phyloP scores from a whole-genome alignment of 257 asterid genomes.

The Przewalskia tangutica region DNA sequence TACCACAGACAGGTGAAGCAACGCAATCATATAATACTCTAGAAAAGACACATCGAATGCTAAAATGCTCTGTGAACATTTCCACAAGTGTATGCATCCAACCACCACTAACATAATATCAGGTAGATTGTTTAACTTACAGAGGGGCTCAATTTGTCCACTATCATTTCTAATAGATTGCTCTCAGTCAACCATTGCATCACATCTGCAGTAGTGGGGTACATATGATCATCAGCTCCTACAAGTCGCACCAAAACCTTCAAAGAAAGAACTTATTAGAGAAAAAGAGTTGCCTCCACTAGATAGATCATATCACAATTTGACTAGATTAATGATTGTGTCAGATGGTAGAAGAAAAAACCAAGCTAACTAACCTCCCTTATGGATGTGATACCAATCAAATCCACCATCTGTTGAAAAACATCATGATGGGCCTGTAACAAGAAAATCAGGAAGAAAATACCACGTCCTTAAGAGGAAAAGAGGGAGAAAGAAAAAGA shows the following conservation, averaged over 20 bases:
- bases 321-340: not conserved
- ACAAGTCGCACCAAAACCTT: conserved; percentile 96
- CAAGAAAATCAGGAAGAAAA: not conserved
- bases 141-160: conserved; percentile 64
- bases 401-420: conserved; percentile 80
- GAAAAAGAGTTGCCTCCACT: not conserved
- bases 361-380: conserved; percentile 72
- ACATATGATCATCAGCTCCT: conserved; percentile 82
- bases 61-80: not conserved
- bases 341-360: conserved; percentile 2
- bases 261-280: conserved; percentile 15
- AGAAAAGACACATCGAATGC: not conserved
- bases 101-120: not conserved
- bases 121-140: conserved; percentile 35
- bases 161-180: conserved; percentile 91
- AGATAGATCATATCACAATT: not conserved
- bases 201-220: conserved; percentile 71
- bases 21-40: not conserved
- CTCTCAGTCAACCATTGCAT: conserved; percentile 97
- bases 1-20: not conserved
- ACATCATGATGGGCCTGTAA: conserved; percentile 82
- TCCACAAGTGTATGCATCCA: not conserved
- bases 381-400: conserved; percentile 94
- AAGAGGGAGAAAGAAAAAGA: not conserved
- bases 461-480: not conserved